A percentile compares a stretch with the other conserved stretches of the same genome.
Conservation (phyloP, 352 stramenopile species). For the Pythium folliculosum region DNA sequence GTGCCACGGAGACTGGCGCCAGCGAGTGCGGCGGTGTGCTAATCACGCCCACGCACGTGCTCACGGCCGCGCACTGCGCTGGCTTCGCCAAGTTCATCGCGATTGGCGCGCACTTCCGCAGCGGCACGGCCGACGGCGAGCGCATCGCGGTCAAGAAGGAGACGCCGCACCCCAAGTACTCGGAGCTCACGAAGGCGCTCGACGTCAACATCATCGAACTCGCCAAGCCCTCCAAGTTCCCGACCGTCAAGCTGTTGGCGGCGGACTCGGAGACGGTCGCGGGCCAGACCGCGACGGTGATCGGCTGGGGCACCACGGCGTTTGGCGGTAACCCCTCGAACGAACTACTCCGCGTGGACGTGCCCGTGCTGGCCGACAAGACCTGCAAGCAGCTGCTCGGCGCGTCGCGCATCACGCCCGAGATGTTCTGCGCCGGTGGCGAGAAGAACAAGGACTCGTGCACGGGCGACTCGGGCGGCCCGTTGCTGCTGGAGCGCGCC, state of each 20-base stretch:
- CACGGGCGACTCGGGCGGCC: constrained; percentile 48
- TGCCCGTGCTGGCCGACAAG: constrained; percentile 39
- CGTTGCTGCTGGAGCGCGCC: constrained; percentile 40
- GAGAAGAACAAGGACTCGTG: too few species aligned
- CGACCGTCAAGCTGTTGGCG: neutral
- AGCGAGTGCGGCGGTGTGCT: constrained; percentile 37
- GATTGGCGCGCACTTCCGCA: constrained; percentile 54
- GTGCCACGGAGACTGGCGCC: neutral
- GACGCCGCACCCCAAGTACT: neutral
- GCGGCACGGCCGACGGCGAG: constrained; percentile 40
- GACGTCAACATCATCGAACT: constrained; percentile 53
- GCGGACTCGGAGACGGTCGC: constrained; percentile 1
- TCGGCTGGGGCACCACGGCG: constrained; percentile 28
- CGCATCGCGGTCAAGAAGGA: constrained; percentile 23
- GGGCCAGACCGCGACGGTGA: constrained; percentile 27
- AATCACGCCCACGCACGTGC: constrained; percentile 45
- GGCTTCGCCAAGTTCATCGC: constrained; percentile 42
- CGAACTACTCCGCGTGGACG: constrained; percentile 41
- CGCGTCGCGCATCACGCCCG: too few species aligned
- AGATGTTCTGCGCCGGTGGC: too few species aligned
- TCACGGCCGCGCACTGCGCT: constrained; percentile 49
- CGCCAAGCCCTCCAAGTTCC: neutral
- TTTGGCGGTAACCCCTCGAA: constrained; percentile 27
- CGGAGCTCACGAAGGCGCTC: neutral
- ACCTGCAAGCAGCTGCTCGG: constrained; percentile 24